Conservation (phyloP, 441 rosid genomes). For the Gossypium laxum region DNA sequence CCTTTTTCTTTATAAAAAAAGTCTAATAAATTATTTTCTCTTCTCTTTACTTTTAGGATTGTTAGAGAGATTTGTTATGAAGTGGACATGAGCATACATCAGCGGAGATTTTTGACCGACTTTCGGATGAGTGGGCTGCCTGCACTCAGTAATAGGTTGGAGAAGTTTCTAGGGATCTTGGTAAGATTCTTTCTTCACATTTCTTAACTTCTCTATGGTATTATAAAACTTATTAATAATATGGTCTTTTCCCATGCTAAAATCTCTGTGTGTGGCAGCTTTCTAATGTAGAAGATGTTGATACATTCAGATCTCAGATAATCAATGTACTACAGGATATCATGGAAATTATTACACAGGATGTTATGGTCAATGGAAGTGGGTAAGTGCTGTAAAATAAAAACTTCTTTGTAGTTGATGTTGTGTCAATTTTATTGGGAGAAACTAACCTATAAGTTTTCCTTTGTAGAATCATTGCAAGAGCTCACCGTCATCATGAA, state of each 20-base stretch:
- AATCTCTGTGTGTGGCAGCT: slow-evolving; percentile 34
- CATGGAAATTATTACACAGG: slow-evolving; percentile 68
- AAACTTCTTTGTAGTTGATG: background rate
- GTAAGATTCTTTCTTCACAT: slow-evolving; percentile 29
- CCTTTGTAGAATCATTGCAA: slow-evolving; percentile 47
- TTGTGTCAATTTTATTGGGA: background rate
- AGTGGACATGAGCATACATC: slow-evolving; percentile 43
- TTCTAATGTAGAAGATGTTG: slow-evolving; percentile 29
- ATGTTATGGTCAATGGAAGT: slow-evolving; percentile 61
- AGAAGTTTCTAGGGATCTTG: slow-evolving; percentile 66
- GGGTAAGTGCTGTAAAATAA: slow-evolving; percentile 48
- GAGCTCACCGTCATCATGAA: slow-evolving; percentile 22
- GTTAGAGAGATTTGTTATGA: slow-evolving; percentile 39
- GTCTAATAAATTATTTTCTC: slow-evolving; percentile 17
- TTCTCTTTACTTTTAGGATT: slow-evolving; percentile 32
- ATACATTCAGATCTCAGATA: slow-evolving; percentile 51
- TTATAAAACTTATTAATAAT: background rate
- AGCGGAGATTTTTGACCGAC: slow-evolving; percentile 40
- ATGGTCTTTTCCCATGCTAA: background rate
- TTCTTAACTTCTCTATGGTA: background rate
- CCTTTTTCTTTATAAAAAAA: slow-evolving; percentile 7
- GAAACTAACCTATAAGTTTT: slow-evolving; percentile 14
- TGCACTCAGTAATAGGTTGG: slow-evolving; percentile 62
- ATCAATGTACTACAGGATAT: slow-evolving; percentile 86
- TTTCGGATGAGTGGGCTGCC: slow-evolving; percentile 74